A percentile compares a stretch with the other conserved stretches of the same genome.
phyloP scores from a whole-genome alignment of 2,329 filamentous ascomycete genomes.

The Gnomoniopsis smithogilvyi region DNA sequence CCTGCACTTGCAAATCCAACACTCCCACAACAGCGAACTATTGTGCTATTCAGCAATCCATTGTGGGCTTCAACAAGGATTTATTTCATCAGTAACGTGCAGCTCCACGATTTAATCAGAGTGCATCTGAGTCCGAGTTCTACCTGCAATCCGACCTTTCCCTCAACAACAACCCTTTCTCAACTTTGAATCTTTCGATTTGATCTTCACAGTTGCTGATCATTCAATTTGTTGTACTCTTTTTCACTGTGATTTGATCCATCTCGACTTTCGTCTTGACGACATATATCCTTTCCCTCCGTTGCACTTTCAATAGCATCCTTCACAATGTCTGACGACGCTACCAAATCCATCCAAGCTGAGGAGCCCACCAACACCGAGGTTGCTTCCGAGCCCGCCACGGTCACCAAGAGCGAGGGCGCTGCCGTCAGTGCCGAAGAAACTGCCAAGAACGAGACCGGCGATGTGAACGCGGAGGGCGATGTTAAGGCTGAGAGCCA shows the following conservation, averaged over 20 bases:
- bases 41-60: neutral
- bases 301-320: no score
- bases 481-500: conserved; percentile 16
- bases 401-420: neutral
- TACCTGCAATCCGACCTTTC: no score
- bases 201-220: no score
- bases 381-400: neutral
- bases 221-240: no score
- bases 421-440: conserved; percentile 20
- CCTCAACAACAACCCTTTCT: no score
- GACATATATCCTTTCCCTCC: no score
- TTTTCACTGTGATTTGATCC: no score
- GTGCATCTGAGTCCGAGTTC: no score
- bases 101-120: neutral
- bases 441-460: conserved; percentile 16
- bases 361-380: neutral
- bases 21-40: neutral
- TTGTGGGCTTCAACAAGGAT: neutral
- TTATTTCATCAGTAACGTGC: neutral
- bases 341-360: neutral
- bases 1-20: neutral
- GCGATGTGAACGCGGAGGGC: conserved; percentile 19
- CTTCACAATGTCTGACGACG: neutral
- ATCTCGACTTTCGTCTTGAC: neutral
- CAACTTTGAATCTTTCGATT: no score